These are phyloP conservation scores for Sporobolomyces pararoseus DNA, from an alignment of 768 basidiomycete species.

Conservation along the genomic window DNA sequence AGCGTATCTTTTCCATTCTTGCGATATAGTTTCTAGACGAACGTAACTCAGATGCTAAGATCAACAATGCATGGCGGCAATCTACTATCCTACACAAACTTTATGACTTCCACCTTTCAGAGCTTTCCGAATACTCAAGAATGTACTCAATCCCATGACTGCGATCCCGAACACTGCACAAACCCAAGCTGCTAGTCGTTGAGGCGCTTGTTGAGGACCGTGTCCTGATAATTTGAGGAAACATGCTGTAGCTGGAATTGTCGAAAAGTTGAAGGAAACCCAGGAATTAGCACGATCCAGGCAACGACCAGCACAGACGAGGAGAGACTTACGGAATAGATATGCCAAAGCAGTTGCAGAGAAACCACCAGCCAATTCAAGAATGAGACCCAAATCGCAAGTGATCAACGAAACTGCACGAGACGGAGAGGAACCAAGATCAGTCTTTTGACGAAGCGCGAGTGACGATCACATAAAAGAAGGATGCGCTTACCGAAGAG, in stretches of 20 bases:
- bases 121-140: constrained; percentile 35
- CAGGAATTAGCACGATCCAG: background rate
- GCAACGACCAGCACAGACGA: background rate
- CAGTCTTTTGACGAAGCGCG: background rate
- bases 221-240: constrained; percentile 64
- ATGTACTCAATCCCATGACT: constrained; percentile 43
- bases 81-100: constrained; percentile 18
- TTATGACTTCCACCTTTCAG: constrained; percentile 26
- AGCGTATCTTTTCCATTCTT: too few species aligned
- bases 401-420: constrained; percentile 77
- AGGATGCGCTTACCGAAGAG: constrained; percentile 63
- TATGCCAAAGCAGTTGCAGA: constrained; percentile 72
- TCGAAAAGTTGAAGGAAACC: background rate
- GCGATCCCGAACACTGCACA: constrained; percentile 45
- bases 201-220: constrained; percentile 25
- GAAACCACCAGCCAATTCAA: constrained; percentile 90
- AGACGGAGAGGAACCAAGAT: background rate
- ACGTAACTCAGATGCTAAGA: too few species aligned
- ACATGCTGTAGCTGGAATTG: constrained; percentile 65
- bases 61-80: too few species aligned
- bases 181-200: constrained; percentile 39
- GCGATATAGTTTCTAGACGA: too few species aligned
- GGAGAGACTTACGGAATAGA: constrained; percentile 58
- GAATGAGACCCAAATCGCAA: constrained; percentile 94
- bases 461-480: background rate